A percentile compares a stretch with the other conserved stretches of the same genome.
These are phyloP conservation scores for Capsicum pubescens DNA, from an alignment of 257 asterid species.

Conservation along the genomic window DNA sequence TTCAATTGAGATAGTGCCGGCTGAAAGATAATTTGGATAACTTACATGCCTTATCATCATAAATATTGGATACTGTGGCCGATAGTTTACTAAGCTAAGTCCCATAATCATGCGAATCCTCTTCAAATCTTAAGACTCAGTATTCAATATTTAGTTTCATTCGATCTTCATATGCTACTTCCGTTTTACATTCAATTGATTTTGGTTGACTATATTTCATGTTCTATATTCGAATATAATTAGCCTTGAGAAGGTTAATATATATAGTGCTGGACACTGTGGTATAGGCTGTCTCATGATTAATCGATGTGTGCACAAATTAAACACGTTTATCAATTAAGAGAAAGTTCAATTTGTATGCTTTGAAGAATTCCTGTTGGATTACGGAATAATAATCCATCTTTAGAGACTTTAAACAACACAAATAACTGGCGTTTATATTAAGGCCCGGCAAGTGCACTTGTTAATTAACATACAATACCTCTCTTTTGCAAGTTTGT, in stretches of 20 bases:
- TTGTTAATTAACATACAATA: no score
- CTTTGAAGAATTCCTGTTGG: not conserved
- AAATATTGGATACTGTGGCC: not conserved
- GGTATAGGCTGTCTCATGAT: not conserved
- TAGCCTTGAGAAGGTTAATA: not conserved
- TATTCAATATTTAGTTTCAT: not conserved
- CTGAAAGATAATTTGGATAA: not conserved
- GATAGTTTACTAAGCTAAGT: constrained; percentile 1
- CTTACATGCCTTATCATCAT: not conserved
- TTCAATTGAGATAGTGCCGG: not conserved
- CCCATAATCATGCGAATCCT: no score
- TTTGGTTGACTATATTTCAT: not conserved
- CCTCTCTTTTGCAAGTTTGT: not conserved
- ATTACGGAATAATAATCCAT: not conserved
- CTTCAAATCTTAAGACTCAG: not conserved
- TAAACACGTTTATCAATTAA: not conserved
- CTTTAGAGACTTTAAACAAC: not conserved
- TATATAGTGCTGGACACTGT: not conserved
- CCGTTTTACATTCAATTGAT: no score
- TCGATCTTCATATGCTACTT: not conserved
- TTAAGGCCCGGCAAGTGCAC: not conserved
- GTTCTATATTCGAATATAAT: not conserved
- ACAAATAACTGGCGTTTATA: not conserved
- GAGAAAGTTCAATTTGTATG: not conserved
- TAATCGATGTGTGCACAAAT: not conserved